Percentiles rank a stretch among this genome's conserved stretches.
These are phyloP conservation scores for Lyophyllum shimeji DNA, from an alignment of 768 basidiomycete species.

Conservation along the genomic window DNA sequence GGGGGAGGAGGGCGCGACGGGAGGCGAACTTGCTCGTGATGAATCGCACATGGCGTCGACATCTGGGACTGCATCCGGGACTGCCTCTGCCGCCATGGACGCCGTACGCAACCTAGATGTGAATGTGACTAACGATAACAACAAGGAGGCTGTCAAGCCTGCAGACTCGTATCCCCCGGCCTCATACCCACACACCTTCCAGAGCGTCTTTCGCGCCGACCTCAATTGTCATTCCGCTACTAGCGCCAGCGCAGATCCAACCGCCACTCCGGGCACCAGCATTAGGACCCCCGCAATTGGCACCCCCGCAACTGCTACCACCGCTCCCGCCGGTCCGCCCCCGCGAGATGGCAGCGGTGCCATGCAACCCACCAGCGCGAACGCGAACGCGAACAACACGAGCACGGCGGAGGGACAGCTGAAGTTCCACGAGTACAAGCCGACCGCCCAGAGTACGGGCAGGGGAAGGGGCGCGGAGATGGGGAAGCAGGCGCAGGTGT, in stretches of 20 bases:
- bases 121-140: not conserved
- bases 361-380: not conserved
- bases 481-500: slow-evolving; percentile 16
- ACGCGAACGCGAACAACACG: not conserved
- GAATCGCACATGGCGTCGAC: not conserved
- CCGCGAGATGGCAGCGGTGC: not conserved
- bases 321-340: too few species aligned
- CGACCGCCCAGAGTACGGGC: slow-evolving; percentile 1
- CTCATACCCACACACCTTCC: slow-evolving; percentile 7
- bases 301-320: too few species aligned
- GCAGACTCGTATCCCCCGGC: not conserved
- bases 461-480: slow-evolving; percentile 16
- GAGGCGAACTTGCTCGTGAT: not conserved
- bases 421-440: not conserved
- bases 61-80: not conserved
- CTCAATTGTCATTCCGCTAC: not conserved
- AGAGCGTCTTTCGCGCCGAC: slow-evolving; percentile 12
- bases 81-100: not conserved
- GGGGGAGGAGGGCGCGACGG: not conserved
- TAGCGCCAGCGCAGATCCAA: not conserved
- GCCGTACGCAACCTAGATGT: not conserved
- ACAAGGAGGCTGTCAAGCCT: not conserved
- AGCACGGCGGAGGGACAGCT: not conserved
- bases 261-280: too few species aligned
- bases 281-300: not conserved